phyloP scores from a whole-genome alignment of 805 yeast genomes.

The Hanseniaspora lachancei region DNA sequence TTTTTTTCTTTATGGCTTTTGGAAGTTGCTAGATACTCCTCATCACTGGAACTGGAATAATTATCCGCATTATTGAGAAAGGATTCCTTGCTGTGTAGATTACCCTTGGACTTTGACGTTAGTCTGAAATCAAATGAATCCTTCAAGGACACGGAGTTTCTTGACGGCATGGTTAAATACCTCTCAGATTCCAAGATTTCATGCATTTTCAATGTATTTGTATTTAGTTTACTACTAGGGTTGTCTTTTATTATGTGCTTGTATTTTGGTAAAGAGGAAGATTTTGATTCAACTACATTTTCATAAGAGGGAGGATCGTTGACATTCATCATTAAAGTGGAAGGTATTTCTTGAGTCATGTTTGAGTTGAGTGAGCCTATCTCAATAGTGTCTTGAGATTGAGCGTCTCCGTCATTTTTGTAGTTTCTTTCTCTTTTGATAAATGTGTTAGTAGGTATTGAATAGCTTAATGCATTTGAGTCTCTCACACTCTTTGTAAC shows the following conservation, averaged over 20 bases:
- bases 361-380: background rate
- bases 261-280: background rate
- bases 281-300: background rate
- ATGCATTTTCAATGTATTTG: background rate
- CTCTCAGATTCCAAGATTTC: background rate
- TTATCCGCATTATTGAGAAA: background rate
- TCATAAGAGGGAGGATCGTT: background rate
- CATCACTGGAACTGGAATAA: constrained; percentile 11
- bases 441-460: background rate
- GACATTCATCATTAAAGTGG: background rate
- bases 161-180: background rate
- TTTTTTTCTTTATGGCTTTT: background rate
- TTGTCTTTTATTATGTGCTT: background rate
- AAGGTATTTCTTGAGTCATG: background rate
- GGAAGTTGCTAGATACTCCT: background rate
- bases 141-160: background rate
- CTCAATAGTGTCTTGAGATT: background rate
- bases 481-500: too few relatives aligned
- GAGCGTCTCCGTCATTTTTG: background rate
- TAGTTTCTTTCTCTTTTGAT: background rate
- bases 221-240: constrained; percentile 2
- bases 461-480: background rate
- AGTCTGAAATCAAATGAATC: background rate
- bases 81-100: background rate
- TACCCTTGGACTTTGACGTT: background rate